Evolutionary conservation across 257 asterid species (phyloP).

Genomic region (Solanum pennellii): DNA sequence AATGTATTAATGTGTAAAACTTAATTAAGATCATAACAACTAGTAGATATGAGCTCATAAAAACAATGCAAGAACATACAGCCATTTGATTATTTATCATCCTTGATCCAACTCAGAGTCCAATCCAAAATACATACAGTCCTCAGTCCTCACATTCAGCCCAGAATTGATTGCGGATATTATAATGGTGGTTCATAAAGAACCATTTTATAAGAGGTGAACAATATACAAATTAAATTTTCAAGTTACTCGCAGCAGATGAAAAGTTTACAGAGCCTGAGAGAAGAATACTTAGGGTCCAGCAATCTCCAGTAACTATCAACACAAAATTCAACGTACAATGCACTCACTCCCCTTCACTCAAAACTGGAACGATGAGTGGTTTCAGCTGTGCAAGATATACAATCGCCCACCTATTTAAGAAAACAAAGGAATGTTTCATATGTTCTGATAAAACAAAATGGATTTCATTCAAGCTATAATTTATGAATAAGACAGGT

Average conservation of each 20-base stretch:
- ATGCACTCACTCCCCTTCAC: constrained; percentile 35
- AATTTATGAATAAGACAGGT: not conserved
- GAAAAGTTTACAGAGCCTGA: constrained; percentile 6
- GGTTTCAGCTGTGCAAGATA: constrained; percentile 90
- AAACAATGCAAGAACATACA: not conserved
- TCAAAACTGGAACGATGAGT: constrained; percentile 74
- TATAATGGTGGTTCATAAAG: not conserved
- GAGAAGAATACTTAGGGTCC: constrained; percentile 1
- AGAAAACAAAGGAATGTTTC: not conserved
- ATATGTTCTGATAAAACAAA: not conserved
- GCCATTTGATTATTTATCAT: not conserved
- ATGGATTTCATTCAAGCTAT: not conserved
- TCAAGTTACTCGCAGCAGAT: not conserved
- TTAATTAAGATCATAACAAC: not conserved
- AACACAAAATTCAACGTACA: not conserved
- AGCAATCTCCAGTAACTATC: not conserved
- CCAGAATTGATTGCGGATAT: not conserved
- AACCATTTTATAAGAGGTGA: not conserved
- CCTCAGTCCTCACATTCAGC: not conserved
- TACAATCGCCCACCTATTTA: constrained; percentile 85
- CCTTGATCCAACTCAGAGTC: not conserved
- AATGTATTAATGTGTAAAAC: not conserved
- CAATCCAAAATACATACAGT: not conserved
- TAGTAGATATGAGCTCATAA: not conserved
- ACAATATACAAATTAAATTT: not conserved